These are phyloP conservation scores for Corynascus novoguineensis DNA, from an alignment of 495 filamentous ascomycete genomes.

Conservation along the genomic window DNA sequence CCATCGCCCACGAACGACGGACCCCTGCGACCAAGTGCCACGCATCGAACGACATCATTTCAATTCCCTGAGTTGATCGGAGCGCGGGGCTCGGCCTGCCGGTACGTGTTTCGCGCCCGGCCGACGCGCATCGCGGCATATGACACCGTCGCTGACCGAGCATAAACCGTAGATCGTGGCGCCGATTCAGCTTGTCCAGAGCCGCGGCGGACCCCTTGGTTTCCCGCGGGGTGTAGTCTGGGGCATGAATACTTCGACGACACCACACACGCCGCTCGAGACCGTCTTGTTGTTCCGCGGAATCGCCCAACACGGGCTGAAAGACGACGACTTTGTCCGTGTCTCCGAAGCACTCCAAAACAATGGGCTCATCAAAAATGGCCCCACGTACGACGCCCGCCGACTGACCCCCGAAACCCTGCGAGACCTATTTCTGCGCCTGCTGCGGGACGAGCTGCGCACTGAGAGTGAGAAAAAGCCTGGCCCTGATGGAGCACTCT, in stretches of 20 bases:
- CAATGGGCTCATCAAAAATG: constrained; percentile 62
- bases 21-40: background rate
- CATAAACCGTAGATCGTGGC: constrained; percentile 40
- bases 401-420: constrained; percentile 75
- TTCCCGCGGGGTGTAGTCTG: constrained; percentile 49
- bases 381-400: constrained; percentile 61
- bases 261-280: constrained; percentile 72
- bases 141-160: constrained; percentile 4
- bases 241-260: constrained; percentile 52
- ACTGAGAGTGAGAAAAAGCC: constrained; percentile 26
- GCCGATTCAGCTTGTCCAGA: constrained; percentile 45
- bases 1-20: background rate
- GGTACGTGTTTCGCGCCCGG: constrained; percentile 20
- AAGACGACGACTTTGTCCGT: constrained; percentile 57
- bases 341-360: constrained; percentile 70
- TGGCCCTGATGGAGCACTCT: constrained; percentile 34
- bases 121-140: background rate
- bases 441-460: constrained; percentile 67
- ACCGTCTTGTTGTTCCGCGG: constrained; percentile 84
- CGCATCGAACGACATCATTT: background rate
- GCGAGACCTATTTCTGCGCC: constrained; percentile 65
- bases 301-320: constrained; percentile 60
- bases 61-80: constrained; percentile 5
- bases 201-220: constrained; percentile 51
- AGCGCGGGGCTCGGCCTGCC: constrained; percentile 24